Base-by-base conservation (phyloP, 345 rosid genomes). In the Boechera divaricarpa region DNA sequence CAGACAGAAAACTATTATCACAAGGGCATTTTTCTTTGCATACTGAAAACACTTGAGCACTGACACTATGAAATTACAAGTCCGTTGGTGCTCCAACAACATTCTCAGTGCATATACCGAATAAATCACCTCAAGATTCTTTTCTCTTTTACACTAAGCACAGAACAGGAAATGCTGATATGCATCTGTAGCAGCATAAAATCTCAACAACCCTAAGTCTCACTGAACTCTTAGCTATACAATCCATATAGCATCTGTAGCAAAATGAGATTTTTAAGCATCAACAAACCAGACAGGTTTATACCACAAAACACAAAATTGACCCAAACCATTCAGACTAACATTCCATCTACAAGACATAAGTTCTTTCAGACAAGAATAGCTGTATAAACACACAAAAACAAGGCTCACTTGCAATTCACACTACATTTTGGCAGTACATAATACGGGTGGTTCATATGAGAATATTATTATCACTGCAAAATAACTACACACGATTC, bases 301-400 rank as follows among this genome's bases (percentile, higher is more conserved):
- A 12, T 8, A 21, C 16, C 42, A 4, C 21, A 70, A 73, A 60
- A 80, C 74, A 83, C 60, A 76, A 77, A 80, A 70, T 83, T 74
- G 72, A 81, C 28, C 59, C 76, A 83, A 66, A 38, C 82, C 81
- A 86, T 73, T 80, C 80, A 85, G 69, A 83, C 86, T 77, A 80
- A 80, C 78, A 84, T 85, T 88, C 85, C 87, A 82, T 84, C 86
- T 73, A 83, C 86, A 85, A 81, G 83, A 89, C 89, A 84, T 83
- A 89, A 87, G 88, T 88, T 83, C 83, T 86, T 89, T 88, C 72
- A 87, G 87, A 86, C 86, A 89, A 82, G 78, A 82, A 75, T 55
- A 87, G 89, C 86, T 87, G 90, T 80, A 84, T 85, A 80, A 42
- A 87, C 80, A 83, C 79, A 84, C 80, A 86, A 87, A 71, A 82